Evolutionary conservation across 2,329 filamentous ascomycete genomes (phyloP).

Genomic region (Aureobasidium sp.): DNA sequence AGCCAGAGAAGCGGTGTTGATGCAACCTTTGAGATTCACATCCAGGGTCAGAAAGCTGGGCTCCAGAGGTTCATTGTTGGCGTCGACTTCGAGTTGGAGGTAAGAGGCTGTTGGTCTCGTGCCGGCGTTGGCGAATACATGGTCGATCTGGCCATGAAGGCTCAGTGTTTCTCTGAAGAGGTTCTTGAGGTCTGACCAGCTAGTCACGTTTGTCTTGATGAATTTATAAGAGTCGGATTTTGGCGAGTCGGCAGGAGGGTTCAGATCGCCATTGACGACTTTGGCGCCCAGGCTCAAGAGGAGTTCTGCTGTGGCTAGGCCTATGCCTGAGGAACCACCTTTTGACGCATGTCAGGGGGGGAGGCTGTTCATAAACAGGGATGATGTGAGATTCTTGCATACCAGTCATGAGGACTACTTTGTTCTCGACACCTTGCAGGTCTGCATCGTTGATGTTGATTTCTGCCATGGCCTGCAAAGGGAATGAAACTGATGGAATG

Average conservation of each 20-base stretch:
- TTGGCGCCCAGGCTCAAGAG: slow-evolving; percentile 48
- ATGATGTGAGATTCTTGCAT: background rate
- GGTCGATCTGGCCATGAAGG: slow-evolving; percentile 37
- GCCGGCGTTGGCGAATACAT: slow-evolving; percentile 40
- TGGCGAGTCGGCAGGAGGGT: slow-evolving; percentile 31
- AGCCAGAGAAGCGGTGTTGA: slow-evolving; percentile 36
- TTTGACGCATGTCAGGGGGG: slow-evolving; percentile 25
- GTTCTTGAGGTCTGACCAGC: slow-evolving; percentile 45
- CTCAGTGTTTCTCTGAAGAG: slow-evolving; percentile 47
- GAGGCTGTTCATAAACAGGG: background rate
- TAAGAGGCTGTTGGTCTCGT: slow-evolving; percentile 39
- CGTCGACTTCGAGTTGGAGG: slow-evolving; percentile 31
- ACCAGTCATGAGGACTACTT: slow-evolving; percentile 11
- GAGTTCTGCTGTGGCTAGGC: slow-evolving; percentile 48
- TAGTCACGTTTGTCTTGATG: slow-evolving; percentile 29
- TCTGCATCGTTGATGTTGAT: slow-evolving; percentile 45
- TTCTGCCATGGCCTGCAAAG: background rate
- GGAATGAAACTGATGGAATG: no score
- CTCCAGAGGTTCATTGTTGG: slow-evolving; percentile 24
- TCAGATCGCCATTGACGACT: slow-evolving; percentile 51
- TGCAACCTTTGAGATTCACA: slow-evolving; percentile 37
- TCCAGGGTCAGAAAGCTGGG: slow-evolving; percentile 34
- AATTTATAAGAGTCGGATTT: slow-evolving; percentile 21
- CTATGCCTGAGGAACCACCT: slow-evolving; percentile 54
- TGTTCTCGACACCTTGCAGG: slow-evolving; percentile 5